Evolutionary conservation across 176 grass and related monocot genomes (phyloP), one percentile per base, ranked within the genome.

Genomic region (Pontederia paniculata): DNA sequence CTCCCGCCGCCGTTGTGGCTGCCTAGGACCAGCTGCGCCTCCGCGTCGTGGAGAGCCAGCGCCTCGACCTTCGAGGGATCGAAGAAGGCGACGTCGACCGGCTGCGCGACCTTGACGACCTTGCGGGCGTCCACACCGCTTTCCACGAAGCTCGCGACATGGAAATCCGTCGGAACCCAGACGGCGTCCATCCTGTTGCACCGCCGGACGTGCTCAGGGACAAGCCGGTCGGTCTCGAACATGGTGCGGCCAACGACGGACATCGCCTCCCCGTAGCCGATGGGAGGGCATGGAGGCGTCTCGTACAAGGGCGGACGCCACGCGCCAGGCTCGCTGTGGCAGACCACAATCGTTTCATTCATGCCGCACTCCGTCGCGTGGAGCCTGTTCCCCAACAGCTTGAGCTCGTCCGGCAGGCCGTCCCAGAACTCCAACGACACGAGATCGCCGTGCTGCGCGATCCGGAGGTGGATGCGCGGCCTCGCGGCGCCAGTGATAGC

Each of bases 251-350:
- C 84, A 4, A 88, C 56, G 64, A 88, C 69, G 19, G 83, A 83
- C 1, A 44, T 18, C 1, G 84, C 72, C 17, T 88, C 84, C 4
- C 48, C 17, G 55, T 88, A 88, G 21, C 84, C 84, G 1, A 68
- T 62, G 0, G 84, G 84, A 0, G 84, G 84, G 76, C 84, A 88
- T 3, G 79, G 79, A 8, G 61, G 17, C 10, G 76, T 22, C 76
- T 83, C 66, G 76, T 73, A 88, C 79, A 88, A 68, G 1, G 79
- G 76, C 23, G 84, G 84, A 54, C 71, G 21, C 84, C 84, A 88
- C 17, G 84, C 84, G 9, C 84, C 84, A 0, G 84, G 84, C 54
- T 88, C 84, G 68, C 84, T 88, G 69, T 88, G 84, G 69, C 84
- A 88, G 22, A 88, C 46, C 31, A 88, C 84, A 1, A 88, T 66